These are phyloP conservation scores for Coriolopsis trogii DNA, from an alignment of 1,284 basidiomycete species.

Conservation along the genomic window DNA sequence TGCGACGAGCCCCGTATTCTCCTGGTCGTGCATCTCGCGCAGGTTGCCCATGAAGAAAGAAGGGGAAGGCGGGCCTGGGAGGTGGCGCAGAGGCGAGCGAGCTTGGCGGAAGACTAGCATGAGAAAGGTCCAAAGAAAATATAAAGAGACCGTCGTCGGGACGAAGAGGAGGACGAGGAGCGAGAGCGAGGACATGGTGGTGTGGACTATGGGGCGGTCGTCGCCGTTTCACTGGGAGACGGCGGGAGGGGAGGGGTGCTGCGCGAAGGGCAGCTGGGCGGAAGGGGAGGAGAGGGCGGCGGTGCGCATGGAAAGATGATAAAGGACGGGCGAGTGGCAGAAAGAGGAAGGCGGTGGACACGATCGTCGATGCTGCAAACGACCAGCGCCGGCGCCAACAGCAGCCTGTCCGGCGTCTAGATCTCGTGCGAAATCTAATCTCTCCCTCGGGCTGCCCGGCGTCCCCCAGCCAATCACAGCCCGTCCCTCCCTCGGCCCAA, in stretches of 20 bases:
- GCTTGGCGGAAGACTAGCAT: constrained; percentile 37
- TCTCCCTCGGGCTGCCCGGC: constrained; percentile 17
- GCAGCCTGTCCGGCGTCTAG: background rate
- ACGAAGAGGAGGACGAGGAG: constrained; percentile 9
- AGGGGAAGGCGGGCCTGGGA: constrained; percentile 41
- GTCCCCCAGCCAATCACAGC: constrained; percentile 11
- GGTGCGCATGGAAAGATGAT: constrained; percentile 20
- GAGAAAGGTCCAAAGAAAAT: constrained; percentile 38
- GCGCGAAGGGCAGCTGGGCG: constrained; percentile 9
- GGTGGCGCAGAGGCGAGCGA: constrained; percentile 41
- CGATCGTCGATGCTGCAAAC: background rate
- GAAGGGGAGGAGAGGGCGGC: constrained; percentile 7
- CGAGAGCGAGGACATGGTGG: constrained; percentile 3
- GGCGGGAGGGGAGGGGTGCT: constrained; percentile 2
- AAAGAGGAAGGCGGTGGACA: constrained; percentile 9
- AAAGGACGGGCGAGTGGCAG: constrained; percentile 10
- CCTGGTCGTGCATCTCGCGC: constrained; percentile 56
- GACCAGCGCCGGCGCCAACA: constrained; percentile 3
- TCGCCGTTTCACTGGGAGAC: constrained; percentile 5
- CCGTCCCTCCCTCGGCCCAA: too few relatives aligned
- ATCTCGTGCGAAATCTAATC: constrained; percentile 12
- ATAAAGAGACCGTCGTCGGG: constrained; percentile 18
- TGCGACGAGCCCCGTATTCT: constrained; percentile 54
- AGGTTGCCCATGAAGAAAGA: constrained; percentile 62
- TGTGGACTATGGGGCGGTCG: background rate